Evolutionary conservation across 257 asterid species (phyloP), one percentile per base, ranked within the genome.

Genomic region (Prunella vulgaris): DNA sequence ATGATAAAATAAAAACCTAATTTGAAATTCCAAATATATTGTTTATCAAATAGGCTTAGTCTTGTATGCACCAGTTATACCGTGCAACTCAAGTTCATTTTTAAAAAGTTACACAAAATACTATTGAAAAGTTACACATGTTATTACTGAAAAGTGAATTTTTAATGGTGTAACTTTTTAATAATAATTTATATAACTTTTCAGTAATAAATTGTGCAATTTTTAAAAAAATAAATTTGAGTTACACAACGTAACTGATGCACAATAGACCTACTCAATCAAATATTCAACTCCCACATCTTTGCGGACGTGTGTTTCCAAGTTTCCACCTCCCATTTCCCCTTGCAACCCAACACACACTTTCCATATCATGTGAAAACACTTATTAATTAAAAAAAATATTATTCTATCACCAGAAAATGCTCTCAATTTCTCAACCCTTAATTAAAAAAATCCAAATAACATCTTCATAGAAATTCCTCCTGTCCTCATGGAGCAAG

Each of bases 341-440:
- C 87, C 82, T 76, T 56, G 56, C 81, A 10, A 54, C 82, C 81
- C 78, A 76, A 76, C 87, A 79, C 10, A 10, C 62, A 22, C 74
- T 64, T 28, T 28, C 54, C 77, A 64, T n/a, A 72, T 79, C 86
- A 85, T 75, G 85, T 85, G 86, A 81, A 68, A 14, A 46, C 35
- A 66, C 69, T 72, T 25, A 67, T 57, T 60, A 42, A 66, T 64
- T 54, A 70, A 64, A 10, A 58, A 28, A 25, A 64, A 30, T 10
- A 68, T 0, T 46, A 32, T 38, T 6, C 12, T 22, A 12, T 33
- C 5, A 21, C 32, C 25, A n/a, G 63, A 32, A 32, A 14, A 18
- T 59, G 64, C 48, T 54, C 13, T 65, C 69, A 30, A 49, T 53
- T 35, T 24, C 65, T 22, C 37, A 27, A 27, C 51, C 9, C 10